Evolutionary conservation across 139 green algal genomes (phyloP), one percentile per base, ranked within the genome.

Genomic region (Penium margaritaceum): DNA sequence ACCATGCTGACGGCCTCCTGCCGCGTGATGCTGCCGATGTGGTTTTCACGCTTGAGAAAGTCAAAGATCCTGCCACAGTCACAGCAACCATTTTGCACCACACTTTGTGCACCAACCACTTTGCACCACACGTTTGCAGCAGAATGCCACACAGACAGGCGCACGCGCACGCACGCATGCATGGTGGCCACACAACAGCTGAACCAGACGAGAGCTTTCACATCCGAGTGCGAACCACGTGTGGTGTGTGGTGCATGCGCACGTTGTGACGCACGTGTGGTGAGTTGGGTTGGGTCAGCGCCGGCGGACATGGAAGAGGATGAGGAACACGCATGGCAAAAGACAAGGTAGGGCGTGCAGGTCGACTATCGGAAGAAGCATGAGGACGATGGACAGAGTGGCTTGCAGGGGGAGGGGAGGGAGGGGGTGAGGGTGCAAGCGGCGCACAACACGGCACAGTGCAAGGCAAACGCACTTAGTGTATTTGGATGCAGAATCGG

Each of bases 1-100:
- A 98, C 89, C 94, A 99, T 99, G 66, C 90, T 96, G 73, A 98
- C 94, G 2, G 90, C 92, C 83, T 99, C 94, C 87, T 99, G 94
- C 3, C 94, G 82, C 3, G 90, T 96, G 86, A 99, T 98, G 84
- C 63, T 88, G 29, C 94, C 94, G 6, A 82, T 78, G 6, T 94
- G 89, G 57, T 95, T 88, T 51, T 90, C 86, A 2, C 83, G 68
- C 76, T 90, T 91, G 57, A 92, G 79, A 74, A 90, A 92, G 34
- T 91, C 87, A 87, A 78, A 63, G 6, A 87, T 34, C 33, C 78
- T 66, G 58, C 21, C 7, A n/a, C 24, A 63, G 6, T 3, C 15
- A 24, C 51, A 34, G 1, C 24, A 19, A 60, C 21, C 14, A 15
- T 9, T 60, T n/a, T 24, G 51, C 17, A n/a, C 17, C 21, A 21